Evolutionary conservation across 108 stramenopile species (phyloP), one percentile per base, ranked within the genome.

Genomic region (Thalassiosira profunda): DNA sequence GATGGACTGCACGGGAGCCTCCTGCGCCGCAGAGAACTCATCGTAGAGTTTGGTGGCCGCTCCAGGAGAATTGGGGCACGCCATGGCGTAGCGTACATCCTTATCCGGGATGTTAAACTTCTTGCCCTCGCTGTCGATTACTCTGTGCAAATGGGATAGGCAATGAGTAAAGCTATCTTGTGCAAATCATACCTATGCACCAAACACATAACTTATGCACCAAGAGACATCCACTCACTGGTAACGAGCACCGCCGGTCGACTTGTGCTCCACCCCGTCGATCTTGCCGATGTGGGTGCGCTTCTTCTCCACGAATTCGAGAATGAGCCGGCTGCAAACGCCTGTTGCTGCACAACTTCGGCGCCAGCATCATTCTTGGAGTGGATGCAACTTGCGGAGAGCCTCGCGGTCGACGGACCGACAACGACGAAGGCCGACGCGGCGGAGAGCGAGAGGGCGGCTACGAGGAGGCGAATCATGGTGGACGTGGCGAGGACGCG

Each of bases 281-380:
- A 84, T 81, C 63, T 76, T 81, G 25, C 84, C 84, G 47, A 84
- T 61, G 28, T 84, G 84, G 12, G 63, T 58, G 10, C 80, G 75
- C 6, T 66, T 59, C 58, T 82, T 82, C 51, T 81, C 84, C 53
- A 56, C 61, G 37, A 84, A 84, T 47, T 84, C 80, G 15, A 84
- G 55, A 48, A 84, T 70, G 34, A 64, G 10, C 84, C 84, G 0
- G 66, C 72, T 24, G 74, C 12, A 28, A 76, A 80, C 2, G 76
- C 66, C 33, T 74, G 44, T 41, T 73, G 71, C n/a, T 71, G 69
- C 10, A 68, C 74, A 5, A 71, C 78, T 9, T 66, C 79, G 40
- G 76, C 83, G 25, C 47, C 56, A 2, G 11, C 58, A 21, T 60
- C n/a, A n/a, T n/a, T n/a, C 56, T 69, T 69, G 7, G 40, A 41